Evolutionary conservation across 2,329 filamentous ascomycete genomes (phyloP).

Genomic region (Lachnellula arida): DNA sequence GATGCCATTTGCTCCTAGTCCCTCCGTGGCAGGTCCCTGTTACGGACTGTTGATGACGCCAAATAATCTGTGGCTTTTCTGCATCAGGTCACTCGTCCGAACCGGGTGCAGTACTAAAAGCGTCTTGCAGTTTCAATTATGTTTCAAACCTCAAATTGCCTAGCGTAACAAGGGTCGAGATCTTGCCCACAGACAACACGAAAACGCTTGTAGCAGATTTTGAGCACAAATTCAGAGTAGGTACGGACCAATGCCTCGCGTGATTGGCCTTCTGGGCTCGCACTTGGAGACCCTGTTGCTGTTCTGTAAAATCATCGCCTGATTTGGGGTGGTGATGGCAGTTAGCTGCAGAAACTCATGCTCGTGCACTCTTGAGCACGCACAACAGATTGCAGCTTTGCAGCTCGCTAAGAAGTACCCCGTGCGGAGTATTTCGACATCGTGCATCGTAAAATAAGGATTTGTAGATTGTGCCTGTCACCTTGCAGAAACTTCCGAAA

Average conservation of each 20-base stretch:
- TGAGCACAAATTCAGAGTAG: no score
- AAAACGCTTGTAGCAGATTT: not conserved
- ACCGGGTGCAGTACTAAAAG: not conserved
- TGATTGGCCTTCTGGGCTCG: no score
- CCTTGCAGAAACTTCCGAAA: no score
- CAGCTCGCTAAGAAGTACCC: constrained; percentile 19
- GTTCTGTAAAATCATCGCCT: no score
- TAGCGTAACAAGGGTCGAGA: not conserved
- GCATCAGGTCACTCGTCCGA: constrained; percentile 11
- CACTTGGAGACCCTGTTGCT: not conserved
- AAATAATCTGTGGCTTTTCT: constrained; percentile 1
- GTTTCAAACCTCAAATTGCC: constrained; percentile 14
- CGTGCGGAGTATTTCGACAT: constrained; percentile 2
- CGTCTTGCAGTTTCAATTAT: constrained; percentile 15
- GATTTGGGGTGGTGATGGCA: not conserved
- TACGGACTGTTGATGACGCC: not conserved
- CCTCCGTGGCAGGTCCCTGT: not conserved
- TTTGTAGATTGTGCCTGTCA: constrained; percentile 10
- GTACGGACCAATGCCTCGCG: no score
- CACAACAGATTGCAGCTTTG: not conserved
- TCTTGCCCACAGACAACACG: not conserved
- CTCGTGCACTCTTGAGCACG: constrained; percentile 3
- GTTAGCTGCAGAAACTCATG: constrained; percentile 9
- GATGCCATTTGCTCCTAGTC: not conserved
- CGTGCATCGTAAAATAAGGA: constrained; percentile 12